Evolutionary conservation across 192 early-diverging fungal species (phyloP).

Genomic region (Umbelopsis sp.): DNA sequence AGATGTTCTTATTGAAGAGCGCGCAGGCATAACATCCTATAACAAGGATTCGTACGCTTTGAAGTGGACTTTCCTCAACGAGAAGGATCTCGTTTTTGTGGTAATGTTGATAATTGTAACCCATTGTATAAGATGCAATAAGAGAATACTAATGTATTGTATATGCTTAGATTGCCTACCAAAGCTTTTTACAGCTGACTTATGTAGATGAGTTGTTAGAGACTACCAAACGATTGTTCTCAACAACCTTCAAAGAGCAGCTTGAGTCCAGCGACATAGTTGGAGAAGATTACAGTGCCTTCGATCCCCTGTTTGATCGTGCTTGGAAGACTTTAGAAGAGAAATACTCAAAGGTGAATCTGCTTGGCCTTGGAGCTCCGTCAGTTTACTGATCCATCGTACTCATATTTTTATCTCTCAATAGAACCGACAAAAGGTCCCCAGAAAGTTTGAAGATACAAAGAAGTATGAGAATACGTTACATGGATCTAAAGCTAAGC

Average conservation of each 20-base stretch:
- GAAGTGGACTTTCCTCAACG: constrained; percentile 83
- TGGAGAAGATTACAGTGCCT: constrained; percentile 38
- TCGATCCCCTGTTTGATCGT: constrained; percentile 74
- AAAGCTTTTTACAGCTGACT: constrained; percentile 82
- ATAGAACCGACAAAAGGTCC: constrained; percentile 51
- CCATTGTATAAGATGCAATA: not conserved
- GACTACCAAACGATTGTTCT: constrained; percentile 68
- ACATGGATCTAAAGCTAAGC: constrained; percentile 52
- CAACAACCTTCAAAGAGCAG: constrained; percentile 50
- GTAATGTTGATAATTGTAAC: constrained; percentile 33
- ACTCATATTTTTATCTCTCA: constrained; percentile 1
- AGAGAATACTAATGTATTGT: not conserved
- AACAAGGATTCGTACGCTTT: constrained; percentile 71
- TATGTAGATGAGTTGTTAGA: constrained; percentile 85
- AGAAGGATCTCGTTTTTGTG: constrained; percentile 80
- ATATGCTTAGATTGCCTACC: constrained; percentile 70
- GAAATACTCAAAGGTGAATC: constrained; percentile 55
- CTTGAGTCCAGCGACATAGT: constrained; percentile 38
- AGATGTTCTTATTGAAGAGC: constrained; percentile 79
- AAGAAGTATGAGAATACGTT: constrained; percentile 70
- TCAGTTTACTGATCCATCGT: not conserved
- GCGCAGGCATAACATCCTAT: constrained; percentile 56
- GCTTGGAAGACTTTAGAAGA: constrained; percentile 69
- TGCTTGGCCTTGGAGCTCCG: not conserved
- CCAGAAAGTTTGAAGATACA: constrained; percentile 82